phyloP scores from a whole-genome alignment of 371 early-diverging fungal species.

The Chytridiales sp. region DNA sequence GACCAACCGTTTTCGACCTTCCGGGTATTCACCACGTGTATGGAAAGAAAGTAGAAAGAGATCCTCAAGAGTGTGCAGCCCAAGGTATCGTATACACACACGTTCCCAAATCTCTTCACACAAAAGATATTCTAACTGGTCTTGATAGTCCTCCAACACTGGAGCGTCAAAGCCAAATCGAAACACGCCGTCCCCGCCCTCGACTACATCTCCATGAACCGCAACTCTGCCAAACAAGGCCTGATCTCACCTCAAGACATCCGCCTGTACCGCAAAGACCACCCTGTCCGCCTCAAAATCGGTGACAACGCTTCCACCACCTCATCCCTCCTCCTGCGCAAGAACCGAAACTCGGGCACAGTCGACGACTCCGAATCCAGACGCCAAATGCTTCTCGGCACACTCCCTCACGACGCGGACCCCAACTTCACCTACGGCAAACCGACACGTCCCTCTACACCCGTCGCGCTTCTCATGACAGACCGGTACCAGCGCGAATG shows the following conservation, averaged over 20 bases:
- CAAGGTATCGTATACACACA: constrained; percentile 29
- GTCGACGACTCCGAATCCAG: constrained; percentile 15
- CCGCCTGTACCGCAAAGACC: constrained; percentile 37
- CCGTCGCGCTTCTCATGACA: constrained; percentile 53
- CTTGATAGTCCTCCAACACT: constrained; percentile 45
- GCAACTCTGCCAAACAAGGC: constrained; percentile 45
- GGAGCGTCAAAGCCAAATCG: constrained; percentile 42
- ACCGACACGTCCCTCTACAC: constrained; percentile 53
- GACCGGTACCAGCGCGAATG: constrained; percentile 54
- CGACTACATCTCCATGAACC: constrained; percentile 59
- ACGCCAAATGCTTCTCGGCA: constrained; percentile 24
- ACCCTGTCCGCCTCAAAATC: constrained; percentile 50
- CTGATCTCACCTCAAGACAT: constrained; percentile 43
- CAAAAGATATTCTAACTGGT: too few species aligned
- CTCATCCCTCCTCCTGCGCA: too few species aligned
- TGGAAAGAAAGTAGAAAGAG: constrained; percentile 47
- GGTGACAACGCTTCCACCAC: constrained; percentile 30
- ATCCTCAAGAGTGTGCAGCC: constrained; percentile 45
- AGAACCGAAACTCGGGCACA: constrained; percentile 6
- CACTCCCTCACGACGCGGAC: constrained; percentile 49
- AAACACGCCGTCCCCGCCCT: constrained; percentile 46
- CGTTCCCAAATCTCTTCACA: background rate
- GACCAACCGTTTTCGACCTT: constrained; percentile 47
- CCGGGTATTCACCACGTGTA: constrained; percentile 47
- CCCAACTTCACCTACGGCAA: constrained; percentile 51